Percentiles rank a stretch among this genome's conserved stretches.
Conservation (phyloP, 225 moss, liverwort and hornwort species). For the Marchantia polymorpha region DNA sequence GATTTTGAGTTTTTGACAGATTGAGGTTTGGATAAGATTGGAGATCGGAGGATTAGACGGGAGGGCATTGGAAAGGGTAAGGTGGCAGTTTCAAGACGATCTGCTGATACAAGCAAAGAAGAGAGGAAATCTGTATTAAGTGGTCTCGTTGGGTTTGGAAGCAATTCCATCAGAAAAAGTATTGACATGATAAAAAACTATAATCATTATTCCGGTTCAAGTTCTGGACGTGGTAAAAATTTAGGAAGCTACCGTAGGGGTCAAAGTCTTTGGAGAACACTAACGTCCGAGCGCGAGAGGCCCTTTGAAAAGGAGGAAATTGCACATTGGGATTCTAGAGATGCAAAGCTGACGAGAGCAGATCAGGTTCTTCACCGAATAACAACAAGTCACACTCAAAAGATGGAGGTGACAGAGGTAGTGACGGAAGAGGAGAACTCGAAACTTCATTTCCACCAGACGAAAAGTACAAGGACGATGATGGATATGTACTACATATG, state of each 20-base stretch:
- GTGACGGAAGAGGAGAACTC: conserved; percentile 48
- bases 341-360: conserved; percentile 35
- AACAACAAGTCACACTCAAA: conserved; percentile 41
- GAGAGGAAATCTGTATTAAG: conserved; percentile 80
- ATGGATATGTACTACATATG: conserved; percentile 95
- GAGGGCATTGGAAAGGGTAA: not conserved
- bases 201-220: conserved; percentile 46
- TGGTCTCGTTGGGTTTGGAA: conserved; percentile 81
- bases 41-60: not conserved
- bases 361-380: conserved; percentile 45
- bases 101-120: conserved; percentile 41
- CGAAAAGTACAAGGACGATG: no score
- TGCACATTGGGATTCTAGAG: conserved; percentile 32
- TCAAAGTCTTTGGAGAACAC: conserved; percentile 43
- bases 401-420: conserved; percentile 50
- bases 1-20: not conserved
- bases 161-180: conserved; percentile 71
- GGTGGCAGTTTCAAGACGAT: not conserved
- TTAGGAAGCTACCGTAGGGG: conserved; percentile 36
- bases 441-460: no score
- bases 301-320: conserved; percentile 33
- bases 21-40: not conserved
- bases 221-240: conserved; percentile 49
- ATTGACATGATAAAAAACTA: conserved; percentile 61
- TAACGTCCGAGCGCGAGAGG: conserved; percentile 44